phyloP scores from a whole-genome alignment of 768 basidiomycete genomes.

The Lentinula detonsa region DNA sequence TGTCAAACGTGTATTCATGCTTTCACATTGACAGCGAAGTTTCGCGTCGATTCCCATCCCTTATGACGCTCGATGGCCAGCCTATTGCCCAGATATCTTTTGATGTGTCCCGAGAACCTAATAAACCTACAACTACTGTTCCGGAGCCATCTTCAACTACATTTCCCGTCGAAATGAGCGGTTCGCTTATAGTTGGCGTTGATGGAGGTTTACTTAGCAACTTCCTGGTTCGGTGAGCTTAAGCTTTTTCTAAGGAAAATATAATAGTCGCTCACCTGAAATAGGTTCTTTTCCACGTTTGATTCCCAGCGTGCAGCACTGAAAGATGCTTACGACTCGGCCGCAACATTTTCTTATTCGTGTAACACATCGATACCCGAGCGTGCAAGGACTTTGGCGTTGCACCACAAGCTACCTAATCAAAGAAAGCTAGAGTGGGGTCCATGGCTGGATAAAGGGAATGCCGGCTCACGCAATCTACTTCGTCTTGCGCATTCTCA shows the following conservation, averaged over 20 bases:
- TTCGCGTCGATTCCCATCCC: constrained; percentile 69
- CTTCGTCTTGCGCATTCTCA: constrained; percentile 54
- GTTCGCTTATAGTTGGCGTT: constrained; percentile 72
- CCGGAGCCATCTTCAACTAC: constrained; percentile 53
- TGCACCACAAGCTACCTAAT: constrained; percentile 69
- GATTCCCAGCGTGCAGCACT: constrained; percentile 71
- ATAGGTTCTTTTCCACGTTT: constrained; percentile 79
- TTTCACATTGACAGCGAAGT: constrained; percentile 52
- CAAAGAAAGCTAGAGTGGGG: constrained; percentile 81
- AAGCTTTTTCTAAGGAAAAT: not conserved
- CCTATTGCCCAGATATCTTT: constrained; percentile 77
- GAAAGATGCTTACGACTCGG: constrained; percentile 68
- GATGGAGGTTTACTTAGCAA: constrained; percentile 61
- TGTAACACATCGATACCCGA: constrained; percentile 78
- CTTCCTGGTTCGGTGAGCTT: constrained; percentile 70
- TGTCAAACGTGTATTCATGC: not conserved
- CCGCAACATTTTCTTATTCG: constrained; percentile 89
- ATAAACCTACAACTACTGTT: constrained; percentile 26
- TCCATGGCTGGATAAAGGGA: constrained; percentile 52
- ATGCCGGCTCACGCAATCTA: constrained; percentile 73
- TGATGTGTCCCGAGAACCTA: constrained; percentile 56
- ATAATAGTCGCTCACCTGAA: constrained; percentile 9
- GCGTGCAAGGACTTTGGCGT: constrained; percentile 69
- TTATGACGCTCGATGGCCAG: constrained; percentile 82
- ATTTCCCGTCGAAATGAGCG: constrained; percentile 73